Base-by-base conservation (phyloP, 176 grass and related monocot species). In the Eleusine coracana region DNA sequence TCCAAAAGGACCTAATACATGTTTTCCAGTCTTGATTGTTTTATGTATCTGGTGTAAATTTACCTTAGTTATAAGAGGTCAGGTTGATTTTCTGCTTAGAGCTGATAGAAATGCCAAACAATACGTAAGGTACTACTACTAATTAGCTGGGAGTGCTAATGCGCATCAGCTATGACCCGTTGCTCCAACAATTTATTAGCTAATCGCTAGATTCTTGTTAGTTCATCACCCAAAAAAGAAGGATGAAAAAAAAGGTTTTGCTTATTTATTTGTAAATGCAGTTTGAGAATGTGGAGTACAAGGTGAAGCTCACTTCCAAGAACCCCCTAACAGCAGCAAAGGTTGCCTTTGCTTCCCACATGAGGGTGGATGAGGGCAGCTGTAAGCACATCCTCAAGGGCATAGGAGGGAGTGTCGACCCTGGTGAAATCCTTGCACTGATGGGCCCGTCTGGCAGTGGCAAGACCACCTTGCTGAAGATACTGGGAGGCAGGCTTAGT, bases 201-300 rank as follows among this genome's bases (percentile, higher is more conserved):
- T 74, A 64, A 36, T 73, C 64, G 28, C 41, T 42, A 42, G 41
- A 42, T 17, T 64, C 37, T 18, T 68, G n/a, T n/a, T n/a, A 83
- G 25, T 15, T 25, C 27, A 61, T 48, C 17, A 5, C 10, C 46
- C 46, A 54, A 75, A 18, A 0, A 27, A 52, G 54, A 12, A 66
- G 3, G 2, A 69, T 3, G 23, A 73, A 59, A 0, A 2, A 60
- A 12, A 58, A 25, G 1, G 9, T 0, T 20, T 23, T 5, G 11
- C 40, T 38, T 28, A 20, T 58, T 28, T 20, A 37, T n/a, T 34
- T 50, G 1, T 3, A 61, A 66, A 31, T 83, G 74, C 85, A 97
- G 94, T 97, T 97, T 73, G 92, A 97, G 92, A 87, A 90, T 83
- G 94, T 97, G 77, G 94, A 97, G 69, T 97, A 92, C 83, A 97